phyloP scores from a whole-genome alignment of 2,329 filamentous ascomycete genomes.

The Alternaria sp. region DNA sequence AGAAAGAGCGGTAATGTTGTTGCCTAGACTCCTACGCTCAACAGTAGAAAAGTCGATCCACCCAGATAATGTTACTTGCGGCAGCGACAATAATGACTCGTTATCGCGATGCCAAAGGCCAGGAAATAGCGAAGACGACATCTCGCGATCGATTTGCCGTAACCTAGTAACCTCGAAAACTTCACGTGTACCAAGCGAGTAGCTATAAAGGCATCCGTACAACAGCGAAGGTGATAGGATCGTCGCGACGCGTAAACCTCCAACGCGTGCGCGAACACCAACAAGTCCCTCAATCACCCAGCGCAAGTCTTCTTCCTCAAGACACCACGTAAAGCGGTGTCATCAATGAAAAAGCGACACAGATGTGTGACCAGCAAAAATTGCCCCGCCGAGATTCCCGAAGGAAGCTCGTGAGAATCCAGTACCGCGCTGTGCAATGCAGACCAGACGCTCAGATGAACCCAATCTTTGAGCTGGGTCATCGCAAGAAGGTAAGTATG shows the following conservation, averaged over 20 bases:
- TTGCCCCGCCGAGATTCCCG: slow-evolving; percentile 46
- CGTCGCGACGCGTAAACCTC: not conserved
- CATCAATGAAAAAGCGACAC: slow-evolving; percentile 49
- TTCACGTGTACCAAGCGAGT: not conserved
- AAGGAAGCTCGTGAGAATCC: slow-evolving; percentile 45
- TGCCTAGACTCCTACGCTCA: not conserved
- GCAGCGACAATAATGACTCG: not conserved
- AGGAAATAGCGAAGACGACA: not conserved
- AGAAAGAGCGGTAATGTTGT: not conserved
- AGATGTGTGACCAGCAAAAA: slow-evolving; percentile 36
- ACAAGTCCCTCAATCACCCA: not conserved
- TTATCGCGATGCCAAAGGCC: too few species aligned
- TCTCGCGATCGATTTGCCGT: not conserved
- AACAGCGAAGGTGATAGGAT: not conserved
- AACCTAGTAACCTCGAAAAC: not conserved
- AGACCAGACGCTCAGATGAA: slow-evolving; percentile 40
- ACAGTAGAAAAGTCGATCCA: not conserved
- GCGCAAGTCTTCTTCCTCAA: slow-evolving; percentile 46
- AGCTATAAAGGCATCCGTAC: not conserved
- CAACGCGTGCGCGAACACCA: not conserved
- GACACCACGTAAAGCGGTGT: slow-evolving; percentile 37
- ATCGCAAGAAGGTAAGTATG: slow-evolving; percentile 47
- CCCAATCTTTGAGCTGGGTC: slow-evolving; percentile 42
- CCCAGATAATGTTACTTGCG: not conserved
- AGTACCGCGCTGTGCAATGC: slow-evolving; percentile 51